Base-by-base conservation (phyloP, 2,329 filamentous ascomycete genomes). In the Metarhizium brunneum region DNA sequence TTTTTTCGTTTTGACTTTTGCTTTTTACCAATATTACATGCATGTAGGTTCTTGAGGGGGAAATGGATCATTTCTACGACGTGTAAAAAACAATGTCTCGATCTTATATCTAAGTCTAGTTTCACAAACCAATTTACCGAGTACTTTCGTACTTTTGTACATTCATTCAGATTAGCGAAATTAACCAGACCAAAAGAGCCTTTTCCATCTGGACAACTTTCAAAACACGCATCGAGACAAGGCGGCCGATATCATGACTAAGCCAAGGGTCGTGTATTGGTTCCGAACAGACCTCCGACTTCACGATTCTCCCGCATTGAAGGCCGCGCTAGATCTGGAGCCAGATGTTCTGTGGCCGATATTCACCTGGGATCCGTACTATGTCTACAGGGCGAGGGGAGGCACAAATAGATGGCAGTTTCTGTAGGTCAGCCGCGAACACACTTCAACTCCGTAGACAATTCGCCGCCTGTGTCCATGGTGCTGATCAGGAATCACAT, bases 291-390 rank as follows among this genome's bases (percentile, higher is more conserved):
- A 91, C 66, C 75, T 91, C 11, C 83, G 88, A 20, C 79, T 92
- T 2, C 87, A 91, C 69, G 88, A 91, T 68, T 90, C 86, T 0
- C 87, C 87, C 8, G 87, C 86, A 1, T 73, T 92, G 30, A 79
- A 84, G 66, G 86, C 86, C 2, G 88, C 88, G 0, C 70, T 92
- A 7, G 84, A 87, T 56, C 75, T 91, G 6, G 76, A 87, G 0
- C 86, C 87, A 1, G 79, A 80, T 53, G 82, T 79, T 20, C 73
- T 92, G 30, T 91, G 86, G 74, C 87, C 87, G 1, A 80, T 91
- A 49, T 92, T 88, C 77, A 89, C 85, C 1, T 92, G 87, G 86
- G 87, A 90, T 66, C 87, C 87, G 56, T 86, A 91, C 66, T 91
- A 91, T 65, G 86, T 91, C 30, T 90, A 90, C 66, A 79, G 79